phyloP scores from a whole-genome alignment of 352 stramenopile genomes.

The Globisporangium spiculum region DNA sequence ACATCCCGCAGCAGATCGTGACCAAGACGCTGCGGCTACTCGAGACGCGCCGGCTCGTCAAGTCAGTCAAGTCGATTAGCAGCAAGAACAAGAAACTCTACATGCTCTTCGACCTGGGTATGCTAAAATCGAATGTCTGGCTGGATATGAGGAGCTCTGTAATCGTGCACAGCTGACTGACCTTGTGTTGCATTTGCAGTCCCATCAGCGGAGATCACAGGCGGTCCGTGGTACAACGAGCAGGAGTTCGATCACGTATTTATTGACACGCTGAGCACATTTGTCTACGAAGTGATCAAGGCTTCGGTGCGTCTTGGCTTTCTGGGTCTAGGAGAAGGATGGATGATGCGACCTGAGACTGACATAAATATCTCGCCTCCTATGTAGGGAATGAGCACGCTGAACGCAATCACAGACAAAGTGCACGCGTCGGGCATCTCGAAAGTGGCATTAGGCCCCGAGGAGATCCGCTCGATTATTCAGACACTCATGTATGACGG shows the following conservation, averaged over 20 bases:
- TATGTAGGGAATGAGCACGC: slow-evolving; percentile 65
- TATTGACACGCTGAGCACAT: slow-evolving; percentile 95
- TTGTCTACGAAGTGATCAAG: slow-evolving; percentile 92
- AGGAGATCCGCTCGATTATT: slow-evolving; percentile 91
- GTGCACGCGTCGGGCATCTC: slow-evolving; percentile 88
- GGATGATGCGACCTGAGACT: background rate
- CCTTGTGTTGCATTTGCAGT: slow-evolving; percentile 40
- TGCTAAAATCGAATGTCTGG: background rate
- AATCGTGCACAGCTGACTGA: background rate
- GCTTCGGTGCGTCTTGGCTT: slow-evolving; percentile 32
- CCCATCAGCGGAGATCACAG: slow-evolving; percentile 97
- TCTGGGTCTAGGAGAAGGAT: background rate
- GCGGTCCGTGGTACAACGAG: slow-evolving; percentile 99
- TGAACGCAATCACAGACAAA: slow-evolving; percentile 88
- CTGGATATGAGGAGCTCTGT: background rate
- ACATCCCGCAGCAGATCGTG: slow-evolving; percentile 95
- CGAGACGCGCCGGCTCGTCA: slow-evolving; percentile 96
- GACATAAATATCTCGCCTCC: background rate
- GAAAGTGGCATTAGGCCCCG: slow-evolving; percentile 87
- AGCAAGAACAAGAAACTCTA: slow-evolving; percentile 99
- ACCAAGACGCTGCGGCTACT: slow-evolving; percentile 98
- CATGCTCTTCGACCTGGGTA: slow-evolving; percentile 95
- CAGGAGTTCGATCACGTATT: slow-evolving; percentile 99
- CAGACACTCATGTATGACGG: slow-evolving; percentile 93
- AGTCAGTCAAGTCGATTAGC: slow-evolving; percentile 98